phyloP scores from a whole-genome alignment of 2,329 filamentous ascomycete genomes.

The Aspergillus ustus region DNA sequence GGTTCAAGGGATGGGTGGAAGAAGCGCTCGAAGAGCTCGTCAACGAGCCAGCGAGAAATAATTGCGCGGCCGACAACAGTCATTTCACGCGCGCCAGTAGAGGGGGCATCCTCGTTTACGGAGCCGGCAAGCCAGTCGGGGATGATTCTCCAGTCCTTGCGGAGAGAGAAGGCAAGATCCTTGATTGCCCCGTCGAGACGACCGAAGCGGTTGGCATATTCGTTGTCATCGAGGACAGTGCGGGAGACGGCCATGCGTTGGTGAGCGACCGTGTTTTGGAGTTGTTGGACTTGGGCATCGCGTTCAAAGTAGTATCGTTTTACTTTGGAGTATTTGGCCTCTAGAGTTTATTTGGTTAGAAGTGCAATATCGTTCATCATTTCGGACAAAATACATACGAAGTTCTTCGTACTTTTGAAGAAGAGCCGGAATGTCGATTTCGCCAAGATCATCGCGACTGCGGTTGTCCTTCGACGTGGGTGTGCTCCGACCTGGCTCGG shows the following conservation, averaged over 20 bases:
- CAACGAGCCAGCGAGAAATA: slow-evolving; percentile 86
- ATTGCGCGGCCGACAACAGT: slow-evolving; percentile 89
- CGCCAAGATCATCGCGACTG: slow-evolving; percentile 44
- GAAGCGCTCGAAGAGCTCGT: slow-evolving; percentile 87
- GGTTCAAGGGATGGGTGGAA: slow-evolving; percentile 89
- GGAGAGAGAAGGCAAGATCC: slow-evolving; percentile 92
- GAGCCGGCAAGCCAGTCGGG: slow-evolving; percentile 79
- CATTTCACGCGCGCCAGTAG: slow-evolving; percentile 95
- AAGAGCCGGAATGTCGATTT: slow-evolving; percentile 51
- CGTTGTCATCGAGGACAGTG: slow-evolving; percentile 91
- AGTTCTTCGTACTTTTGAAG: slow-evolving; percentile 51
- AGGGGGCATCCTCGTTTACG: slow-evolving; percentile 82
- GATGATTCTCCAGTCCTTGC: slow-evolving; percentile 87
- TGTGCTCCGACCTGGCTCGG: slow-evolving; percentile 53
- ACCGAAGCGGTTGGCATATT: slow-evolving; percentile 87
- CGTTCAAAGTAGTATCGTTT: slow-evolving; percentile 98
- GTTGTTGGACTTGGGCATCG: slow-evolving; percentile 83
- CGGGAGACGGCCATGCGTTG: slow-evolving; percentile 93
- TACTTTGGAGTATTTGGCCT: slow-evolving; percentile 96
- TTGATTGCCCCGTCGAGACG: slow-evolving; percentile 92
- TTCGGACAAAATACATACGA: slow-evolving; percentile 37
- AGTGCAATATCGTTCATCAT: background rate
- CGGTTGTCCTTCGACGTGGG: slow-evolving; percentile 42
- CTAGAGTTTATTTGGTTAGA: slow-evolving; percentile 52
- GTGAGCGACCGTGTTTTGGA: slow-evolving; percentile 97